Evolutionary conservation across 805 yeast species (phyloP), one percentile per base, ranked within the genome.

Genomic region (Sugiyamaella smithiae): DNA sequence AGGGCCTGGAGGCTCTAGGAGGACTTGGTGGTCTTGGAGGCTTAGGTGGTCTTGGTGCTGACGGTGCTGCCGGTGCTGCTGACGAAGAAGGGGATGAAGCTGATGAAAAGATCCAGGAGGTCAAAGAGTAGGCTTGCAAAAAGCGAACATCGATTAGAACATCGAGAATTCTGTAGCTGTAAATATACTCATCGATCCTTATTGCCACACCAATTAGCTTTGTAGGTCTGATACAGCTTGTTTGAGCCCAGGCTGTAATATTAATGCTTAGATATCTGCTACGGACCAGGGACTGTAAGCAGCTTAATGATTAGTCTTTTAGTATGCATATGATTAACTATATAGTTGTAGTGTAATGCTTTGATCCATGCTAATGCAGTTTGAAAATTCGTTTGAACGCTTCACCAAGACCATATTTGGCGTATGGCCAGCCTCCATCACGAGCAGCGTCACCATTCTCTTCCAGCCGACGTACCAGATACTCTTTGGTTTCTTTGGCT

Each of bases 401-500:
- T 47, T 57, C 62, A 16, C 35, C n/a, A 17, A 56, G 33, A n/a
- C 61, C 59, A 43, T 49, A 55, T 41, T 50, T 45, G 40, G 53
- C 61, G 31, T 57, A 57, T 17, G 44, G 36, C 60, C 56, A 50
- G 28, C 67, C 67, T 9, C 62, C 63, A 20, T 56, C 60, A 25
- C 91, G 82, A 5, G 88, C 95, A 7, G 96, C 95, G 67, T 90
- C 97, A 20, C 97, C 97, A 64, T 90, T 90, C 71, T 90, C 98
- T 71, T 90, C 97, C 54, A 90, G 73, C 70, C 98, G 80, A 73
- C 98, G 82, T 54, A 83, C 72, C 53, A 90, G 70, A 64, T 90
- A 90, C 58, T 88, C 96, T 71, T 87, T 88, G 50, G 97, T 89
- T 70, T 91, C 97, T 57, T 80, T 69, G 48, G 96, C 95, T 28